Evolutionary conservation across 1,284 basidiomycete genomes (phyloP).

Genomic region (Puccinia hordei): DNA sequence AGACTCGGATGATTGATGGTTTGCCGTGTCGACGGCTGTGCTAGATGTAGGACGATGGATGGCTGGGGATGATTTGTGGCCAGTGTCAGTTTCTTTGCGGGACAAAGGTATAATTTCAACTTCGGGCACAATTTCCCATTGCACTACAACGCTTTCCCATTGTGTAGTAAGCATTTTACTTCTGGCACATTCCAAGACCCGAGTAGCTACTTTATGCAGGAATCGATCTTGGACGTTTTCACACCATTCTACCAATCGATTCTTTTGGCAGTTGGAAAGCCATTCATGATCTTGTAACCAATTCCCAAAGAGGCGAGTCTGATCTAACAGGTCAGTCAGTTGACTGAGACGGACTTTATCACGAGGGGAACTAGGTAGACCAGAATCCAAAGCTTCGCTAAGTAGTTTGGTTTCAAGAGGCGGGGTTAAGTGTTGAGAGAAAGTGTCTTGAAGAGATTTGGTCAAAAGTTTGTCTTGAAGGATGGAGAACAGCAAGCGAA

Average conservation of each 20-base stretch:
- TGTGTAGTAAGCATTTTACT: conserved; percentile 44
- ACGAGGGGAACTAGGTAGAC: conserved; percentile 28
- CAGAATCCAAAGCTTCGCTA: conserved; percentile 22
- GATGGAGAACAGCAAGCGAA: conserved; percentile 34
- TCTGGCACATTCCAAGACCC: conserved; percentile 33
- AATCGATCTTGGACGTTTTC: conserved; percentile 41
- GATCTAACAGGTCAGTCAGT: conserved; percentile 21
- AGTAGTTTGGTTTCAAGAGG: conserved; percentile 13
- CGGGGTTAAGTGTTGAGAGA: conserved; percentile 28
- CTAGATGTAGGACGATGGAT: conserved; percentile 3
- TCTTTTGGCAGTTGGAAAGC: conserved; percentile 16
- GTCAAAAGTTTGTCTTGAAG: conserved; percentile 33
- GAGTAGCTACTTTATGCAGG: conserved; percentile 26
- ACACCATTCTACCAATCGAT: conserved; percentile 35
- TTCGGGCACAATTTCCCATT: conserved; percentile 29
- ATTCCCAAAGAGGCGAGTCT: conserved; percentile 32
- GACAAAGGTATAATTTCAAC: not conserved
- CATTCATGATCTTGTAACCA: conserved; percentile 43
- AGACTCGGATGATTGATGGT: conserved; percentile 4
- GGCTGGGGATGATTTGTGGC: not conserved
- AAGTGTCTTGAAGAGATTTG: conserved; percentile 18
- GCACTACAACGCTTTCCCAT: conserved; percentile 42
- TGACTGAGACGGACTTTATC: conserved; percentile 24
- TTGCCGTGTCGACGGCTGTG: not conserved
- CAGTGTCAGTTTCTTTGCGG: not conserved